Evolutionary conservation across 441 rosid species (phyloP).

Genomic region (Erodium moschatum): DNA sequence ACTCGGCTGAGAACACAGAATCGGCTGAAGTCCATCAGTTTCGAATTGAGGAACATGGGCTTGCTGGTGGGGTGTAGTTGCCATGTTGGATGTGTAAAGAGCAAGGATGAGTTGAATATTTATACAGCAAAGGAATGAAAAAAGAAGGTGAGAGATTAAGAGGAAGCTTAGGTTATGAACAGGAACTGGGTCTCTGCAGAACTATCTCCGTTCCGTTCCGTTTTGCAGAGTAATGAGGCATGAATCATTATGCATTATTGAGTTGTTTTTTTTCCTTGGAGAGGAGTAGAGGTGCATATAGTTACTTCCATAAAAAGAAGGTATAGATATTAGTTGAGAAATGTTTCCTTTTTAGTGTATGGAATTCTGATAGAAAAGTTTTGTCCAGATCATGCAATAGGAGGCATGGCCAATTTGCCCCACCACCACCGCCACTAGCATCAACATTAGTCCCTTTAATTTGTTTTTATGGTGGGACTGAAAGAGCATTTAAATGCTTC

Average conservation of each 20-base stretch:
- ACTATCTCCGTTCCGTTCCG: not conserved
- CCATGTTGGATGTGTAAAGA: not conserved
- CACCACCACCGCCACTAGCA: not conserved
- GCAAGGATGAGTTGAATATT: not conserved
- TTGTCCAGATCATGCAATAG: constrained; percentile 1
- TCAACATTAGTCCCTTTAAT: not conserved
- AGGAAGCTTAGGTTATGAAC: not conserved
- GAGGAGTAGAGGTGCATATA: not conserved
- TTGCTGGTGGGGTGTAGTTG: constrained; percentile 25
- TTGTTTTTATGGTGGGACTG: constrained; percentile 9
- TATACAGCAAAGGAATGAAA: not conserved
- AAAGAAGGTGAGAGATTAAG: not conserved
- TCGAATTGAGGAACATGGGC: constrained; percentile 25
- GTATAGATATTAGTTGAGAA: not conserved
- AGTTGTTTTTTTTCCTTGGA: not conserved
- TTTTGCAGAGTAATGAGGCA: constrained; percentile 8
- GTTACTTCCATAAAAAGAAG: constrained; percentile 6
- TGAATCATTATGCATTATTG: not conserved
- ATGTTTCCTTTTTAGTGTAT: not conserved
- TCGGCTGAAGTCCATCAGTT: constrained; percentile 16
- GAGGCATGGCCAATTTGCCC: not conserved
- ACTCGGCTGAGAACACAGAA: constrained; percentile 33
- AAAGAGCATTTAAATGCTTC: not conserved
- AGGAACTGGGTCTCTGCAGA: not conserved
- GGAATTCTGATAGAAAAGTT: constrained; percentile 1